A percentile compares a stretch with the other conserved stretches of the same genome.
phyloP scores from a whole-genome alignment of 1,284 basidiomycete species.

The Rhodotorula sp. region DNA sequence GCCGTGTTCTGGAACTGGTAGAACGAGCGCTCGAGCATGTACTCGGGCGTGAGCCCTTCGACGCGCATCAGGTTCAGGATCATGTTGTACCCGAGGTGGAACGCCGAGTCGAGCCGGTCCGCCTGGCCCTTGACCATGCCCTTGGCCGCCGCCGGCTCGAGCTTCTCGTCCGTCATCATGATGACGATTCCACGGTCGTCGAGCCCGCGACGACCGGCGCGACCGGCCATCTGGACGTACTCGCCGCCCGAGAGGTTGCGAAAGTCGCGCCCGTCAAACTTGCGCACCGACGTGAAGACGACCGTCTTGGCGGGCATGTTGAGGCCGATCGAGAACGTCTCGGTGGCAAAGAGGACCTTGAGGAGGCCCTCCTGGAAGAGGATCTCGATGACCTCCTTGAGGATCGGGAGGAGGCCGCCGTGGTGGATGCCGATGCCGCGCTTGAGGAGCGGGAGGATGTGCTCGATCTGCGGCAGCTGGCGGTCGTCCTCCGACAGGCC shows the following conservation, averaged over 20 bases:
- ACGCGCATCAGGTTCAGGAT: constrained; percentile 98
- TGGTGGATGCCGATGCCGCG: constrained; percentile 99
- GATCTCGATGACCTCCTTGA: constrained; percentile 99
- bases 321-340: constrained; percentile 98
- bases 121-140: constrained; percentile 98
- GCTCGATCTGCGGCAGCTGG: constrained; percentile 88
- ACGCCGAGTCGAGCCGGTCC: constrained; percentile 94
- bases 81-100: constrained; percentile 99
- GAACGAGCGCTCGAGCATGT: constrained; percentile 97
- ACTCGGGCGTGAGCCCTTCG: constrained; percentile 97
- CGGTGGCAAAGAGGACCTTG: constrained; percentile 97
- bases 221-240: constrained; percentile 99
- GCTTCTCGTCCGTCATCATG: constrained; percentile 99
- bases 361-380: constrained; percentile 99
- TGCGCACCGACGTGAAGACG: constrained; percentile 92
- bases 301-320: constrained; percentile 99
- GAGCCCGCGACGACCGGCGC: constrained; percentile 92
- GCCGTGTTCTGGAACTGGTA: constrained; percentile 96
- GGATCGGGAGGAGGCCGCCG: constrained; percentile 91
- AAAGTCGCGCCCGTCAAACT: constrained; percentile 95
- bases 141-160: constrained; percentile 90
- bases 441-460: constrained; percentile 87
- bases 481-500: constrained; percentile 85
- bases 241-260: constrained; percentile 82
- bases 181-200: constrained; percentile 99